Evolutionary conservation across 371 early-diverging fungal genomes (phyloP), one percentile per base, ranked within the genome.

Genomic region (Umbelopsis sp.): DNA sequence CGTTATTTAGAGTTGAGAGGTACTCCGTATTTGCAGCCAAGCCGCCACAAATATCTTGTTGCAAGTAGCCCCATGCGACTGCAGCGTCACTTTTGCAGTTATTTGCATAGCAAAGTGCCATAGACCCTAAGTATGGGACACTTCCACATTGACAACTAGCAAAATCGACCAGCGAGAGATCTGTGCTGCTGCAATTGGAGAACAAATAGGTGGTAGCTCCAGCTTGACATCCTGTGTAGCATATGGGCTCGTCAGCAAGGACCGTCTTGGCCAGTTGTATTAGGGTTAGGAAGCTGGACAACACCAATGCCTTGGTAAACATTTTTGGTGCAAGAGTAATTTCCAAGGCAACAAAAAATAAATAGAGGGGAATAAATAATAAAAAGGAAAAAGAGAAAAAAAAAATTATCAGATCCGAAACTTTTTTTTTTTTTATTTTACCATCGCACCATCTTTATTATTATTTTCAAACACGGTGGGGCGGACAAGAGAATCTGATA

Each of bases 221-320:
- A 51, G 52, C 52, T 51, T 51, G 25, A 57, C 57, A 57, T 7
- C 57, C 57, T 32, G 10, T 7, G n/a, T 57, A 57, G 32, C 57
- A 57, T 35, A 35, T 29, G 9, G 57, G 57, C 1, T n/a, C 48
- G 20, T 48, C 48, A 41, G 41, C 41, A 41, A 41, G 12, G 12
- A 41, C 41, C 1, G 10, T 41, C 7, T 41, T 41, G 41, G 12
- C 41, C 2, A 41, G 4, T 41, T 10, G 12, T 41, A 41, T 12
- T 10, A 41, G 41, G 12, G 41, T 12, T 41, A 41, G 7, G 12
- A 41, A 41, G 41, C 41, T 41, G 10, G 12, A 41, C 1, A 10
- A 41, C 7, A 41, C 10, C 41, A 7, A 41, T 41, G 41, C 12
- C 41, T 0, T 41, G 41, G 7, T 41, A 41, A 41, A 12, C 41